Evolutionary conservation across 805 yeast genomes (phyloP), one percentile per base, ranked within the genome.

Genomic region (Saccharomyces kudriavzevii): DNA sequence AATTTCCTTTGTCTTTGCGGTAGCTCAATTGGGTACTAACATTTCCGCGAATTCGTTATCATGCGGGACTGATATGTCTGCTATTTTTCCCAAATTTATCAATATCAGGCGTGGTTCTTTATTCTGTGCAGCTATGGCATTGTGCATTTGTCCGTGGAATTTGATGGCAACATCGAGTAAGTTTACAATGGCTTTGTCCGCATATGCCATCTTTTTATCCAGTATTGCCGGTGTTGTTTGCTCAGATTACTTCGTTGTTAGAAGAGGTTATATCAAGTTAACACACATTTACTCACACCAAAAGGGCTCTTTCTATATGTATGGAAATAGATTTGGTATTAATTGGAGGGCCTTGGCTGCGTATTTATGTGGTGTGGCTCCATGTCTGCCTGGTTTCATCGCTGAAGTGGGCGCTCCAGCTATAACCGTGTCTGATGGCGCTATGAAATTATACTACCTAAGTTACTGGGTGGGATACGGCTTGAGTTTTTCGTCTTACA

Each of bases 261-360:
- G 90, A 68, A 79, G 88, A 63, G 92, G 94, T 45, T 74, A 74
- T 65, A 64, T 88, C 54, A 71, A 77, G 55, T 68, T 88, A 49
- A 76, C 79, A 49, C 89, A 86, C 57, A 70, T 89, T 54, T 89
- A 84, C 72, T 66, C 77, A 66, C 58, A 71, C 67, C 61, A 60
- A 45, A 58, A 57, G 24, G 64, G 63, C 20, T 59, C 76, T 65
- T 62, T 71, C 68, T 57, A 70, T 71, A 59, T 87, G 86, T 75
- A 78, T 72, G 74, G 82, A 73, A 74, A 75, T 73, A 61, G 55
- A 29, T 63, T 67, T 53, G 96, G 96, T 26, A 62, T 80, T 70
- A 87, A 87, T 68, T 85, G 91, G 87, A 77, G 94, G 60, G 96
- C 91, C 1, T 82, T 79, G 58, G 81, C 78, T 31, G 92, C 96